These are phyloP conservation scores for Hypoxylon rubiginosum DNA, from an alignment of 2,329 filamentous ascomycete species.

Conservation along the genomic window DNA sequence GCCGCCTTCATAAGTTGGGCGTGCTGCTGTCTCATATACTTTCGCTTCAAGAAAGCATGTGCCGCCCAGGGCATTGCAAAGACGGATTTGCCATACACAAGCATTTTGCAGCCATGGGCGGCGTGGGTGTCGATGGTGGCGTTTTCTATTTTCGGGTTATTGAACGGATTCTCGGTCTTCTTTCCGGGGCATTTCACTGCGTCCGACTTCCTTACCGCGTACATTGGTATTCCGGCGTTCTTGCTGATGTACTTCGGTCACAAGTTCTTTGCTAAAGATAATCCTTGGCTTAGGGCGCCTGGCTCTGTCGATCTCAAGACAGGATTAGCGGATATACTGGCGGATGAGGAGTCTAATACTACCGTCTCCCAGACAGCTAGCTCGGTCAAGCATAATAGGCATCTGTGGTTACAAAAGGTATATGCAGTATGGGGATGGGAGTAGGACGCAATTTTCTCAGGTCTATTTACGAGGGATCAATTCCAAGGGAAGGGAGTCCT, in stretches of 20 bases:
- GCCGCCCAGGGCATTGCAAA: slow-evolving; percentile 57
- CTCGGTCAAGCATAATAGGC: neutral
- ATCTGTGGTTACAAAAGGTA: slow-evolving; percentile 22
- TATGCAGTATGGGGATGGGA: slow-evolving; percentile 34
- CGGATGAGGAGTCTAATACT: slow-evolving; percentile 19
- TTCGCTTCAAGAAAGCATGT: slow-evolving; percentile 69
- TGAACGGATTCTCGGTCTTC: slow-evolving; percentile 76
- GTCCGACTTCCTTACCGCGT: slow-evolving; percentile 71
- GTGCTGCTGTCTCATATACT: slow-evolving; percentile 67
- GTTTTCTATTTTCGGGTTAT: slow-evolving; percentile 66
- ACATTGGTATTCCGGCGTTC: slow-evolving; percentile 76
- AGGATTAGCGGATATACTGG: slow-evolving; percentile 52
- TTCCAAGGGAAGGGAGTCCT: too few relatives aligned
- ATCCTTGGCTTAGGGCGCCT: slow-evolving; percentile 65
- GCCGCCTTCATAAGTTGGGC: slow-evolving; percentile 68
- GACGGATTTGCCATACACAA: slow-evolving; percentile 63
- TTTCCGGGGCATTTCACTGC: slow-evolving; percentile 69
- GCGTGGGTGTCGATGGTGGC: slow-evolving; percentile 65
- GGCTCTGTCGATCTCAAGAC: slow-evolving; percentile 67
- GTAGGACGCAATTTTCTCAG: neutral
- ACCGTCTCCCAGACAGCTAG: neutral
- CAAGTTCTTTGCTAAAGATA: slow-evolving; percentile 59
- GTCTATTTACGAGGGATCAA: neutral
- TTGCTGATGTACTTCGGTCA: slow-evolving; percentile 67
- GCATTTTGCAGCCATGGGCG: slow-evolving; percentile 69